Conservation (phyloP, 345 rosid genomes). For the Firmiana major region DNA sequence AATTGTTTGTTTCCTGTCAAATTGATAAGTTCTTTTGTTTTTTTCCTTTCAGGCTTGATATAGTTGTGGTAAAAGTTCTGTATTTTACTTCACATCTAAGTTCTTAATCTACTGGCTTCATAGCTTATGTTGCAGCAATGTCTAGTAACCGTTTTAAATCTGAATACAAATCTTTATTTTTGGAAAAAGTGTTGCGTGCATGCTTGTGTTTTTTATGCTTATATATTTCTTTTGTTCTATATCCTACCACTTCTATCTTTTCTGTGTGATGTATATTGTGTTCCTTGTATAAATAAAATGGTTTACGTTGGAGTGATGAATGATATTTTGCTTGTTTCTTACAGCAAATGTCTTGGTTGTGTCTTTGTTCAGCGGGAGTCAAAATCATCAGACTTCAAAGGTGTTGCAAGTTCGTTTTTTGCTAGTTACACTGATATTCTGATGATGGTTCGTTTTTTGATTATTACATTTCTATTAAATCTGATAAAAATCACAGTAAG, state of each 20-base stretch:
- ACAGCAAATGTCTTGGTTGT: conserved; percentile 98
- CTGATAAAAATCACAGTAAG: neutral
- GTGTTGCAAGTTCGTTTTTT: conserved; percentile 75
- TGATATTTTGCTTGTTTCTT: conserved; percentile 26
- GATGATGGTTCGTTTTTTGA: neutral
- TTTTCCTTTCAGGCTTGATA: neutral
- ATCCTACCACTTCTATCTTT: neutral
- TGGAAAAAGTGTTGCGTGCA: neutral
- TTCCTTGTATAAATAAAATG: conserved; percentile 1
- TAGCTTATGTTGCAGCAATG: neutral
- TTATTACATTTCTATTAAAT: neutral
- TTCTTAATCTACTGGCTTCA: neutral
- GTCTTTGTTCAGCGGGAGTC: conserved; percentile 96
- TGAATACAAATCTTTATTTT: neutral
- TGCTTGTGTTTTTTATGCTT: neutral
- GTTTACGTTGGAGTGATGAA: neutral
- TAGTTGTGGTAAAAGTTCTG: neutral
- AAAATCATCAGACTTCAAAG: conserved; percentile 87
- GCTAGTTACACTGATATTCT: neutral
- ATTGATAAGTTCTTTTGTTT: neutral
- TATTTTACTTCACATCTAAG: neutral
- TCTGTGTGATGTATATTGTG: neutral
- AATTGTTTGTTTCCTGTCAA: neutral
- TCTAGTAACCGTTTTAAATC: neutral
- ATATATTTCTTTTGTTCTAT: neutral